phyloP scores from a whole-genome alignment of 371 early-diverging fungal species.

The Rhizopus arrhizus region DNA sequence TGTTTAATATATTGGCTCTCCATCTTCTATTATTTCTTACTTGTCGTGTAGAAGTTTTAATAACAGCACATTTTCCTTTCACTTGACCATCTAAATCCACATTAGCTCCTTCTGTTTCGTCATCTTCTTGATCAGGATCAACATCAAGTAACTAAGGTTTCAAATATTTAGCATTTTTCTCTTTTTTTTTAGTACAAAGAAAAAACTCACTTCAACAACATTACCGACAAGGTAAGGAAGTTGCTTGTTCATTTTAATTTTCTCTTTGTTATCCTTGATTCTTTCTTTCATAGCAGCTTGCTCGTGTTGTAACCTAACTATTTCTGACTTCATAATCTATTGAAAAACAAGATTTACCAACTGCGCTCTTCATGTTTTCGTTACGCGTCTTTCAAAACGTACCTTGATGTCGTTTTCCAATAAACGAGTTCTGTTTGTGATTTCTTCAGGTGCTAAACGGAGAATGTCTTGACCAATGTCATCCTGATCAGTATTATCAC shows the following conservation, averaged over 20 bases:
- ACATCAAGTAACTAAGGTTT: constrained; percentile 83
- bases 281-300: constrained; percentile 87
- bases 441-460: constrained; percentile 87
- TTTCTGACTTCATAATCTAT: constrained; percentile 91
- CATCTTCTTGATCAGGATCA: constrained; percentile 83
- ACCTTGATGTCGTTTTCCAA: constrained; percentile 97
- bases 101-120: constrained; percentile 92
- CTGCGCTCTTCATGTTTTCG: neutral
- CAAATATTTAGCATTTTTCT: neutral
- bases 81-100: constrained; percentile 90
- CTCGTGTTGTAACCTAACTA: constrained; percentile 86
- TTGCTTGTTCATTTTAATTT: constrained; percentile 98
- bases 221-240: constrained; percentile 99
- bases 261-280: constrained; percentile 99
- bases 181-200: neutral
- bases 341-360: neutral
- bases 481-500: constrained; percentile 57
- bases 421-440: constrained; percentile 87
- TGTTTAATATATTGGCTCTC: neutral
- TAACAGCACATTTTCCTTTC: constrained; percentile 97
- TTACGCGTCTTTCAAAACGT: constrained; percentile 7
- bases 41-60: constrained; percentile 96
- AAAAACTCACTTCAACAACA: constrained; percentile 90
- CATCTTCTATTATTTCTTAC: constrained; percentile 42
- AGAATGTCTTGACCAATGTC: constrained; percentile 91